Conservation (phyloP, 164 flowering plant genomes). For the Protea cynaroides region DNA sequence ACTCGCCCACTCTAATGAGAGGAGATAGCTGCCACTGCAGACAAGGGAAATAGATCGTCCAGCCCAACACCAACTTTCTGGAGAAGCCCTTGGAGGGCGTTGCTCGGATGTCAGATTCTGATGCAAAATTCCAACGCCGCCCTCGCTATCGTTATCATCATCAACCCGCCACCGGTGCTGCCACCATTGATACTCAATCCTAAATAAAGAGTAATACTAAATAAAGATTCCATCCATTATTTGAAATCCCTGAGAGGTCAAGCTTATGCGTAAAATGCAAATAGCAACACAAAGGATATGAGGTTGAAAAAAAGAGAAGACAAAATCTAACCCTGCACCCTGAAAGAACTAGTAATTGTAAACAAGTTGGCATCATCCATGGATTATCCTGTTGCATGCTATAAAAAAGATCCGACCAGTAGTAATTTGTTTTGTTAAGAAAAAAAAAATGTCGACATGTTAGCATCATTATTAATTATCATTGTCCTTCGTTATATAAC, state of each 20-base stretch:
- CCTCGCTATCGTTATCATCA: conserved; percentile 65
- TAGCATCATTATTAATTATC: not conserved
- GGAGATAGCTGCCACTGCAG: conserved; percentile 51
- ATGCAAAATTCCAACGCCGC: conserved; percentile 67
- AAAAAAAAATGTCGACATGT: not conserved
- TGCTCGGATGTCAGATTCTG: conserved; percentile 78
- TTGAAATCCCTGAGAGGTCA: not conserved
- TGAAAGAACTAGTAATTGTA: not conserved
- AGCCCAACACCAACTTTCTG: conserved; percentile 89
- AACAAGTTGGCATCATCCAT: too few species aligned
- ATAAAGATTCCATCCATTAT: not conserved
- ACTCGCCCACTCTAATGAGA: conserved; percentile 74
- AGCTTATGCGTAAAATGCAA: not conserved
- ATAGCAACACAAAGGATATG: not conserved
- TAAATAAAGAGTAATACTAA: conserved; percentile 3
- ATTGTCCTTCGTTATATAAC: not conserved
- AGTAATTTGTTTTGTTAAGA: too few species aligned
- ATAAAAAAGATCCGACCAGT: too few species aligned
- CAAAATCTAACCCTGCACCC: not conserved
- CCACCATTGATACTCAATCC: conserved; percentile 52
- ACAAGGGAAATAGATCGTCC: conserved; percentile 84
- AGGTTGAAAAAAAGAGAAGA: not conserved
- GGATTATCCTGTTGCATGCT: too few species aligned
- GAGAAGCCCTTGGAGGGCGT: conserved; percentile 85
- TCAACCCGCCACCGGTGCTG: conserved; percentile 28